Conservation (phyloP, 108 stramenopile genomes). For the Craspedostauros australis region DNA sequence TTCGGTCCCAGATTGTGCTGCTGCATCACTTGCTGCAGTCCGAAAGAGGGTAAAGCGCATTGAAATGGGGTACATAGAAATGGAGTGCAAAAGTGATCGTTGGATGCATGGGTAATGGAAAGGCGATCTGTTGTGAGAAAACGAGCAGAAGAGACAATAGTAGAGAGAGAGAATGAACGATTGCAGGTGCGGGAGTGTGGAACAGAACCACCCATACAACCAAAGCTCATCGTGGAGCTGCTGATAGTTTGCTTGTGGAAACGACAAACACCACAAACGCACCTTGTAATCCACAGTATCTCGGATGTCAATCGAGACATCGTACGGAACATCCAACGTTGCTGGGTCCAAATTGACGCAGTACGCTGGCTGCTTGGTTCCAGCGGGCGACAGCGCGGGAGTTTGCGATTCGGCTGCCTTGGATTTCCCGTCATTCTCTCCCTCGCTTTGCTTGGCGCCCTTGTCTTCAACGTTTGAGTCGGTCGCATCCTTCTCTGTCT, state of each 20-base stretch:
- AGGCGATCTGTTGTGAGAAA: too few relatives aligned
- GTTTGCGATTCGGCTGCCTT: background rate
- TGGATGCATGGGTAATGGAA: too few relatives aligned
- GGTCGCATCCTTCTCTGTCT: background rate
- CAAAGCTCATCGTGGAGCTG: background rate
- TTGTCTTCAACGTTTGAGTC: background rate
- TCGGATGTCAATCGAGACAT: conserved; percentile 96
- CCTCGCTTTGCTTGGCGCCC: background rate
- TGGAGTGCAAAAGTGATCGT: too few relatives aligned
- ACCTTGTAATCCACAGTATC: conserved; percentile 96
- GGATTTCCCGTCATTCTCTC: background rate
- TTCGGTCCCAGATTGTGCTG: conserved; percentile 98
- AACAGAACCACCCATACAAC: background rate
- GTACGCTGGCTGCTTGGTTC: conserved; percentile 44
- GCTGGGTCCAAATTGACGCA: conserved; percentile 98
- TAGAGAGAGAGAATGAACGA: background rate
- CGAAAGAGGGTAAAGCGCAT: too few relatives aligned
- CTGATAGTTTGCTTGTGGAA: background rate
- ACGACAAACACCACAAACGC: background rate
- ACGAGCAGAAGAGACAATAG: too few relatives aligned
- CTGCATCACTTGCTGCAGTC: conserved; percentile 93
- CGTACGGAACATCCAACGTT: conserved; percentile 85
- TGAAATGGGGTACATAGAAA: too few relatives aligned
- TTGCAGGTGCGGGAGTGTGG: background rate
- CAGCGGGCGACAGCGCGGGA: background rate